These are phyloP conservation scores for Kazachstania bromeliacearum DNA, from an alignment of 805 yeast species.

Conservation along the genomic window DNA sequence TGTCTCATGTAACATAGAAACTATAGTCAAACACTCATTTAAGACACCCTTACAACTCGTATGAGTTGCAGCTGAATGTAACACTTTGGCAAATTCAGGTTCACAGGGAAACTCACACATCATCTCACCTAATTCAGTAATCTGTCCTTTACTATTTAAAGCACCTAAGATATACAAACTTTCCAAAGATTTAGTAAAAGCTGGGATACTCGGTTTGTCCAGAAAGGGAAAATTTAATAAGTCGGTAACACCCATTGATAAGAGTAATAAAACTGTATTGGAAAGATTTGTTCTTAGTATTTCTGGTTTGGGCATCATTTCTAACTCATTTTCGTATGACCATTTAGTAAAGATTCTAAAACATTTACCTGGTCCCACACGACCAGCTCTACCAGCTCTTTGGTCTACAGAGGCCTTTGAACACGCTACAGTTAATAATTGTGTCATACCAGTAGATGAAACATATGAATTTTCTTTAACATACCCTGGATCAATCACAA, in stretches of 20 bases:
- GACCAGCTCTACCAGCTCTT: conserved; percentile 96
- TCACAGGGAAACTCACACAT: conserved; percentile 93
- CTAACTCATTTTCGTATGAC: conserved; percentile 63
- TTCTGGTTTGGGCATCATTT: conserved; percentile 78
- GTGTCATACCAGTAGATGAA: conserved; percentile 81
- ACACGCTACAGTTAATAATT: conserved; percentile 76
- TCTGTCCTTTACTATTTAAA: conserved; percentile 62
- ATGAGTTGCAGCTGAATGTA: conserved; percentile 47
- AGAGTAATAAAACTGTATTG: conserved; percentile 61
- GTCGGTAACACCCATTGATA: conserved; percentile 81
- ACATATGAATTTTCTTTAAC: conserved; percentile 87
- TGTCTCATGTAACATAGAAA: conserved; percentile 78
- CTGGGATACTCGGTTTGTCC: conserved; percentile 75
- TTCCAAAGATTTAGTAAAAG: conserved; percentile 68
- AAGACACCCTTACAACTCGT: conserved; percentile 44
- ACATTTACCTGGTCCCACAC: conserved; percentile 95
- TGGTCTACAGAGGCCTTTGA: conserved; percentile 95
- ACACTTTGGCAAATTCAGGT: conserved; percentile 75
- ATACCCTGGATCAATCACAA: conserved; percentile 90
- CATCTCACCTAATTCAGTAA: conserved; percentile 67
- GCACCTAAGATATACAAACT: conserved; percentile 84
- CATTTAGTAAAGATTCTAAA: conserved; percentile 75
- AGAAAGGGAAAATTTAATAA: conserved; percentile 76
- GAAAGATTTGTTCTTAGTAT: conserved; percentile 78
- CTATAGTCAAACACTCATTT: conserved; percentile 59